Base-by-base conservation (phyloP, 2,329 filamentous ascomycete genomes). In the Fusarium transvaalense region DNA sequence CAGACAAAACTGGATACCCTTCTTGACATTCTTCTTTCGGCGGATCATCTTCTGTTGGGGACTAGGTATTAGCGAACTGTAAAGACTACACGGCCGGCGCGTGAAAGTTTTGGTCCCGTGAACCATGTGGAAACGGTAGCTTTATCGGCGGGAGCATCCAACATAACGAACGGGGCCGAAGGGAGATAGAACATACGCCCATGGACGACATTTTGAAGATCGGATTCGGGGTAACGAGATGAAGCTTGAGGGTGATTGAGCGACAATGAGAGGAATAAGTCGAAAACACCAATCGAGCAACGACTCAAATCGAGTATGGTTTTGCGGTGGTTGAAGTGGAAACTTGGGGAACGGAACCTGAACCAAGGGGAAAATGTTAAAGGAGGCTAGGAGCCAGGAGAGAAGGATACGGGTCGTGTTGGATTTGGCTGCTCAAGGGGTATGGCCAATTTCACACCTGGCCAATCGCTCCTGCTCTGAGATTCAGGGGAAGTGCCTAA, bases 1-100 rank as follows among this genome's bases (percentile, higher is more conserved):
- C 89, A 99, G 84, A 83, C 94, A 98, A 87, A 99, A 99, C 88
- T 99, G 96, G 80, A 99, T 98, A 80, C 96, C 96, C 89, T 97
- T 97, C 92, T 97, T 97, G 85, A 99, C 95, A 89, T 99, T 98
- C 92, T 99, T 99, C 95, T 99, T 99, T 84, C 93, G 92, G 85
- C 96, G 94, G 81, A 97, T 94, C 92, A 97, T 96, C 83, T 97
- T 93, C 90, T 93, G 82, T 67, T 76, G 50, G 27, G 51, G 59
- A 56, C 25, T 29, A 59, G 58, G 50, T 54, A 73, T 80, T 60
- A 80, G 77, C 71, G 61, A 64, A 42, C 34, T 67, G 56, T n/a
- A 68, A 56, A 45, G 63, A 62, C 37, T 10, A 64, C 25, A 41
- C 41, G 57, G 52, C 32, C 54, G 57, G 60, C 66, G 73, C 53